Evolutionary conservation across 2,329 filamentous ascomycete genomes (phyloP).

Genomic region (Ophiostoma ulmi): DNA sequence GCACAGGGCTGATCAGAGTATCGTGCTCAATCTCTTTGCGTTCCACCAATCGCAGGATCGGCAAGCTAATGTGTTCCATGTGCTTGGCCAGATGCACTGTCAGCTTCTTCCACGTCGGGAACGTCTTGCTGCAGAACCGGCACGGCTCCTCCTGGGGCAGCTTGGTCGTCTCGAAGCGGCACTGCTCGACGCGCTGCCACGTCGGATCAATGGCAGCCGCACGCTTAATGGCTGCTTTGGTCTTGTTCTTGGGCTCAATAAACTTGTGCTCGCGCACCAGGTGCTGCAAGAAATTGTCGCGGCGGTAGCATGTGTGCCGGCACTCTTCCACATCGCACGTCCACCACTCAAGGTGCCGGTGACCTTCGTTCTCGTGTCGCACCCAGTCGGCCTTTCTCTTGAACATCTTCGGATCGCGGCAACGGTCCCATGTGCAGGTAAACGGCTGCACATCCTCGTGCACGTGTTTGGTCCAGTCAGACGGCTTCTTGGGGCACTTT

Average conservation of each 20-base stretch:
- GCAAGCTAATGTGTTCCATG: constrained; percentile 87
- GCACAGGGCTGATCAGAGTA: constrained; percentile 63
- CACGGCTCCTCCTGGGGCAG: constrained; percentile 72
- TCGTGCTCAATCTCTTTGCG: constrained; percentile 47
- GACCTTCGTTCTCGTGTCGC: constrained; percentile 85
- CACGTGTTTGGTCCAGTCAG: constrained; percentile 95
- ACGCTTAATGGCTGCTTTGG: constrained; percentile 64
- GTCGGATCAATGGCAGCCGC: constrained; percentile 56
- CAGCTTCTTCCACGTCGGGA: constrained; percentile 84
- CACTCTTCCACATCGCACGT: constrained; percentile 77
- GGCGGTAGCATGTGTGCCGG: constrained; percentile 74
- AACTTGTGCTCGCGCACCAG: constrained; percentile 88
- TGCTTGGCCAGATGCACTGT: constrained; percentile 91
- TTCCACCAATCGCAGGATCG: constrained; percentile 61
- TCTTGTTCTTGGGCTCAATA: constrained; percentile 73
- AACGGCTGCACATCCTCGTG: constrained; percentile 92
- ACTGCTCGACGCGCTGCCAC: constrained; percentile 72
- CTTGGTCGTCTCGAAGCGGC: constrained; percentile 63
- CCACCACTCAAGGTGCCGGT: constrained; percentile 89
- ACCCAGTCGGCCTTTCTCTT: constrained; percentile 97
- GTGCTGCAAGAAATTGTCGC: constrained; percentile 91
- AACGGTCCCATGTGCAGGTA: constrained; percentile 82
- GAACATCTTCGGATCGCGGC: constrained; percentile 82
- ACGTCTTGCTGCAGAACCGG: constrained; percentile 77
- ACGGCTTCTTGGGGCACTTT: constrained; percentile 84